A percentile compares a stretch with the other conserved stretches of the same genome.
These are phyloP conservation scores for Metschnikowia cubensis DNA, from an alignment of 805 yeast genomes.

Conservation along the genomic window DNA sequence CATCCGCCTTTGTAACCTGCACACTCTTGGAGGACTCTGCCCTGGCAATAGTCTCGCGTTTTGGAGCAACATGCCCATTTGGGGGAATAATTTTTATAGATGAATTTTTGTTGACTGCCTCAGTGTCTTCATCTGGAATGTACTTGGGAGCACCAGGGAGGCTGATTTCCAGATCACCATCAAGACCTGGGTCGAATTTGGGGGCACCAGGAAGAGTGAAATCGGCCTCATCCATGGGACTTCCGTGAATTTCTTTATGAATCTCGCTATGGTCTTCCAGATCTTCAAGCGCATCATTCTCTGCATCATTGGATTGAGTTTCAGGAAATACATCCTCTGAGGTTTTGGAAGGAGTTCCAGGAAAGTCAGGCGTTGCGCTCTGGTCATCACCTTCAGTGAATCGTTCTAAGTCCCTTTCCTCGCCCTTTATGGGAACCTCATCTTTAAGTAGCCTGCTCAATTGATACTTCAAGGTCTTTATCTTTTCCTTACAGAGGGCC, in stretches of 20 bases:
- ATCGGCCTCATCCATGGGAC: neutral
- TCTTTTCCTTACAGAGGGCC: slow-evolving; percentile 45
- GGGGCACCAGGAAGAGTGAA: slow-evolving; percentile 38
- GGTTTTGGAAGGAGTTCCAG: neutral
- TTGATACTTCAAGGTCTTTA: slow-evolving; percentile 45
- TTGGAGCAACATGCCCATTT: neutral
- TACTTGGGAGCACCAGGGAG: slow-evolving; percentile 43
- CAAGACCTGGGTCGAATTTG: slow-evolving; percentile 23
- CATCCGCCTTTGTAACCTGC: slow-evolving; percentile 31
- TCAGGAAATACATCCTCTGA: neutral
- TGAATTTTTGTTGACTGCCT: slow-evolving; percentile 34
- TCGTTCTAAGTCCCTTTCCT: slow-evolving; percentile 26
- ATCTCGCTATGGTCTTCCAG: neutral
- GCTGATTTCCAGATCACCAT: neutral
- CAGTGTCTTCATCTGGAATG: slow-evolving; percentile 37
- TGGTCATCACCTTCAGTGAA: neutral
- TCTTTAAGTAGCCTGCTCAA: slow-evolving; percentile 37
- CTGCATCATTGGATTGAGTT: neutral
- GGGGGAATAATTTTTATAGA: slow-evolving; percentile 37
- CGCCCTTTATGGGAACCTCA: slow-evolving; percentile 26
- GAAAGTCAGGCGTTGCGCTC: neutral
- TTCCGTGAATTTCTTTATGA: neutral
- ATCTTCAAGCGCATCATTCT: neutral
- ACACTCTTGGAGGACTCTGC: slow-evolving; percentile 1
- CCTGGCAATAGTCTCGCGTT: neutral